Percentiles rank a stretch among this genome's conserved stretches.
phyloP scores from a whole-genome alignment of 495 filamentous ascomycete species.

The Aeminium ludgeri region DNA sequence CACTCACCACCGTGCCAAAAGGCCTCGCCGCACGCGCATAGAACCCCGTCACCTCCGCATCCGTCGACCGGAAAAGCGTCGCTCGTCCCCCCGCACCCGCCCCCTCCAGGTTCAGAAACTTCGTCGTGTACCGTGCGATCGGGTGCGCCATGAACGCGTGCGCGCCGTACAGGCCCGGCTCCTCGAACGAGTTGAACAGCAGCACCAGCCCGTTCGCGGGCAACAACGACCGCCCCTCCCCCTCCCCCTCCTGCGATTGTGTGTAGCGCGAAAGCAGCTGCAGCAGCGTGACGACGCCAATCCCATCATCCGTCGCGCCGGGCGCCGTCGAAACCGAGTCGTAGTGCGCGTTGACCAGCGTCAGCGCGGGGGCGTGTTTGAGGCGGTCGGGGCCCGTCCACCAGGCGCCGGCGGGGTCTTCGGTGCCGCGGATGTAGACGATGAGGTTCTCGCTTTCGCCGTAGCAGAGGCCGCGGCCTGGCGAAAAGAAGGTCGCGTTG shows the following conservation, averaged over 20 bases:
- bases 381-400: slow-evolving; percentile 37
- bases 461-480: slow-evolving; percentile 37
- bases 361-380: slow-evolving; percentile 47
- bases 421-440: slow-evolving; percentile 70
- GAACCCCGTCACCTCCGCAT: slow-evolving; percentile 66
- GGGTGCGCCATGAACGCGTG: slow-evolving; percentile 73
- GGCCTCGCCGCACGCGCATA: slow-evolving; percentile 58
- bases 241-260: too few relatives aligned
- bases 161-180: slow-evolving; percentile 83
- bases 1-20: slow-evolving; percentile 65
- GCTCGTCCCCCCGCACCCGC: slow-evolving; percentile 87
- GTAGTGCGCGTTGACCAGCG: slow-evolving; percentile 90
- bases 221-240: slow-evolving; percentile 21
- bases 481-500: slow-evolving; percentile 46
- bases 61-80: slow-evolving; percentile 68
- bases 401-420: slow-evolving; percentile 50
- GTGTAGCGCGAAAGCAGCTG: slow-evolving; percentile 86
- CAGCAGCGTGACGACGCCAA: slow-evolving; percentile 69
- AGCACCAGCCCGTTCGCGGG: slow-evolving; percentile 58
- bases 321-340: slow-evolving; percentile 85
- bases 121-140: slow-evolving; percentile 55
- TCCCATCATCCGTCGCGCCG: slow-evolving; percentile 87
- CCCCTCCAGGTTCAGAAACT: slow-evolving; percentile 88
- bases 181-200: slow-evolving; percentile 89
- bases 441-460: slow-evolving; percentile 90